Base-by-base conservation (phyloP, 2,329 filamentous ascomycete species). In the Xylariaceae sp. region DNA sequence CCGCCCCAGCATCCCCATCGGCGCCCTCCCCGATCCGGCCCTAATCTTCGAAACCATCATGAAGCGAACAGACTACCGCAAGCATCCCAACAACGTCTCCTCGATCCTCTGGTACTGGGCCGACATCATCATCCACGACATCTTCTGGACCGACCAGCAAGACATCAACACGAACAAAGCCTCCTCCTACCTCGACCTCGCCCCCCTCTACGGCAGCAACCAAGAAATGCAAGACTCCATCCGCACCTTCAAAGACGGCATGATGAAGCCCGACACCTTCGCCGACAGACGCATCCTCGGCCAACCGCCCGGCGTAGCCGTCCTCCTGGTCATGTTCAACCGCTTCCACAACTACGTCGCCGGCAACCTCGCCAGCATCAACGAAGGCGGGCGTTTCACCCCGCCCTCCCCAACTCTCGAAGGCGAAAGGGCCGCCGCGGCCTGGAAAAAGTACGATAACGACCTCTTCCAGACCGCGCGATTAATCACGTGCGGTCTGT, bases 291-390 rank as follows among this genome's bases (percentile, higher is more conserved):
- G 89, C 56, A 76, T 92, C 1, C 74, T 87, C 23, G 87, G 84
- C 8, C 87, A 89, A 68, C 89, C 89, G 0, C 87, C 89, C 0
- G 88, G 88, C 10, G 87, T 89, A 3, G 82, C 84, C 58, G 85
- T 89, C 3, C 68, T 92, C 2, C 74, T 92, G 34, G 81, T 92
- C 73, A 90, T 92, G 88, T 87, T 91, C 75, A 88, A 88, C 67
- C 82, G 86, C 23, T 95, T 95, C 75, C 93, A 97, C 75, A 97
- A 97, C 74, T 82, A 94, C 64, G 84, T 92, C 0, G 92, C 89
- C 1, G 82, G 86, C 56, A 88, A 93, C 61, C 77, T 97, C 15
- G 89, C 89, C 0, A 76, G 81, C n/a, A 93, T 97, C 73, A 96
- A 97, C 68, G 92, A 97, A 67, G 84, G 85, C 50, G 86, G 85